Conservation (phyloP, 2,329 filamentous ascomycete genomes). For the Paecilomyces sp. region DNA sequence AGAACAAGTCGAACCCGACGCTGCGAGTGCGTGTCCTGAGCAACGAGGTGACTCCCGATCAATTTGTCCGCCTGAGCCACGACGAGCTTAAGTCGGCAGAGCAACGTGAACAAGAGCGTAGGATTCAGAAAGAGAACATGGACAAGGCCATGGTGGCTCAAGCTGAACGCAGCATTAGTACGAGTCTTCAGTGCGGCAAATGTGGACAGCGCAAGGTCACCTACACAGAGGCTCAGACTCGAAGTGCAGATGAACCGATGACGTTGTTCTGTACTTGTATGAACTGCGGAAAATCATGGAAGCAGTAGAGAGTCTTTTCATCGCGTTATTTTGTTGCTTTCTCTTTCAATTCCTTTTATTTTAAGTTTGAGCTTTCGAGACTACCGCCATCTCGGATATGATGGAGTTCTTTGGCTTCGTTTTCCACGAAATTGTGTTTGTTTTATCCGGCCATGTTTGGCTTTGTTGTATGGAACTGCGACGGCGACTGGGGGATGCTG, state of each 20-base stretch:
- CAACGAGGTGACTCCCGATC: constrained; percentile 63
- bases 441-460: not conserved
- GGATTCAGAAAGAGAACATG: constrained; percentile 87
- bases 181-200: constrained; percentile 80
- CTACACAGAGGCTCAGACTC: constrained; percentile 93
- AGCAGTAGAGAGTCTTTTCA: constrained; percentile 20
- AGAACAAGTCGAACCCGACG: constrained; percentile 77
- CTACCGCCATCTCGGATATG: constrained; percentile 2
- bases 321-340: constrained; percentile 7
- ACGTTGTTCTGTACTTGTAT: constrained; percentile 43
- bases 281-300: constrained; percentile 43
- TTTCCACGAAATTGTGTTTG: not conserved
- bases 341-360: constrained; percentile 1
- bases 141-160: constrained; percentile 92
- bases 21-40: constrained; percentile 69
- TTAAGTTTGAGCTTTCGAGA: constrained; percentile 4
- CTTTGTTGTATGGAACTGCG: not conserved
- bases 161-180: constrained; percentile 83
- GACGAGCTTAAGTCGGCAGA: constrained; percentile 87
- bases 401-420: constrained; percentile 3
- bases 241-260: constrained; percentile 85
- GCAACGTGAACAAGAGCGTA: constrained; percentile 66
- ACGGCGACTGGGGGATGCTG: not conserved
- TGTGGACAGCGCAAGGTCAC: constrained; percentile 91
- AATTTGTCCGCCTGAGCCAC: constrained; percentile 78